Percentiles rank a stretch among this genome's conserved stretches.
These are phyloP conservation scores for Coleophoma cylindrospora DNA, from an alignment of 2,329 filamentous ascomycete species.

Conservation along the genomic window DNA sequence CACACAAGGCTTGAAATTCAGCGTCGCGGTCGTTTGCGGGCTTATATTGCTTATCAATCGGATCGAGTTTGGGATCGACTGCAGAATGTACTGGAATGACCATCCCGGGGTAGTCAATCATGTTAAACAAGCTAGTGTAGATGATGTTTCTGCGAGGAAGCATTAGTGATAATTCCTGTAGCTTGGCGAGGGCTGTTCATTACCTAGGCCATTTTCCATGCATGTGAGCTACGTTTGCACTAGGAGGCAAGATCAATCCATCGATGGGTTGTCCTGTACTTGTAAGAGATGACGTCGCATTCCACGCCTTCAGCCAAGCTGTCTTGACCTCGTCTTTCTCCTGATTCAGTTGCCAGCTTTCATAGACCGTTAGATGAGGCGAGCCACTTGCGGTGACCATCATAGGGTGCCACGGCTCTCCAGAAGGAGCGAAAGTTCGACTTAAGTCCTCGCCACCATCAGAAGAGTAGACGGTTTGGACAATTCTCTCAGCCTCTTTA, in stretches of 20 bases:
- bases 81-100: conserved; percentile 38
- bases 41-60: conserved; percentile 2
- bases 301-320: background rate
- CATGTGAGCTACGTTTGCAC: conserved; percentile 1
- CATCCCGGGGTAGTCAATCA: conserved; percentile 57
- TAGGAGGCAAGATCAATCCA: conserved; percentile 1
- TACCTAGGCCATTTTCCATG: conserved; percentile 1
- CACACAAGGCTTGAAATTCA: conserved; percentile 4
- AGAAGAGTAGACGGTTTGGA: background rate
- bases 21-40: conserved; percentile 1
- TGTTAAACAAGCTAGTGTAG: conserved; percentile 54
- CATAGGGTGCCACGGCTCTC: background rate
- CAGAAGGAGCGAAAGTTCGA: background rate
- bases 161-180: background rate
- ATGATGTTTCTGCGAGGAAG: conserved; percentile 3
- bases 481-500: background rate
- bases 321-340: background rate
- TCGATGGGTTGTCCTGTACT: conserved; percentile 4
- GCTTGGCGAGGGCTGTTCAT: background rate
- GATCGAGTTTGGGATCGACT: conserved; percentile 4
- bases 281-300: background rate
- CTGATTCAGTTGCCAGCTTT: background rate
- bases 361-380: background rate
- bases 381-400: background rate
- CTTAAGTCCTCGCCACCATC: background rate